phyloP scores from a whole-genome alignment of 2,329 filamentous ascomycete species.

The Cercospora berteroae region DNA sequence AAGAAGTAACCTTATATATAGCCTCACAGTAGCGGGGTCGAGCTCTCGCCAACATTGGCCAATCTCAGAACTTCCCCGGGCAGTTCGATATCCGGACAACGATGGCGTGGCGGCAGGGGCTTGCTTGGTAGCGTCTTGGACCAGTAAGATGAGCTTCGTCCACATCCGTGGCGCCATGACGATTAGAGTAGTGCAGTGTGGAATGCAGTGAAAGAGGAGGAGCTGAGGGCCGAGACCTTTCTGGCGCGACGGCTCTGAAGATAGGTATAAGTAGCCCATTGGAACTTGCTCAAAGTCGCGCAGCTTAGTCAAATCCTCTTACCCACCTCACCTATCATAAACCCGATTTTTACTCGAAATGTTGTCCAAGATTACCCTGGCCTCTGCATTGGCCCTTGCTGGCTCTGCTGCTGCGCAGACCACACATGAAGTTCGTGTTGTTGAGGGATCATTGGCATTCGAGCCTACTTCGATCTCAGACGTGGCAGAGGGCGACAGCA shows the following conservation, averaged over 20 bases:
- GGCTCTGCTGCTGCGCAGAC: slow-evolving; percentile 8
- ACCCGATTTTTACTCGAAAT: slow-evolving; percentile 6
- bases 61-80: background rate
- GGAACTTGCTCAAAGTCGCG: slow-evolving; percentile 15
- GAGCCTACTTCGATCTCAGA: slow-evolving; percentile 10
- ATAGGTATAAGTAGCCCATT: slow-evolving; percentile 10
- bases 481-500: slow-evolving; percentile 10
- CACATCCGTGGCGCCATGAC: background rate
- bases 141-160: background rate
- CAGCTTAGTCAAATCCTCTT: slow-evolving; percentile 12
- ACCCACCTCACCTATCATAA: background rate
- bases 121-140: slow-evolving; percentile 3
- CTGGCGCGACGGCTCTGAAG: background rate
- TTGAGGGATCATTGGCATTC: background rate
- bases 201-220: background rate
- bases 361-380: slow-evolving; percentile 10
- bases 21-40: slow-evolving; percentile 7
- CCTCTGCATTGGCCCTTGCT: slow-evolving; percentile 5
- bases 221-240: background rate
- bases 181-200: background rate
- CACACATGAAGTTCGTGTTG: slow-evolving; percentile 5
- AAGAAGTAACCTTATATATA: slow-evolving; percentile 5
- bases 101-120: background rate
- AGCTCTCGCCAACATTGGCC: background rate
- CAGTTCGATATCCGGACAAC: background rate